Conservation (phyloP, 2,329 filamentous ascomycete genomes). For the Leptodontidium sp. region DNA sequence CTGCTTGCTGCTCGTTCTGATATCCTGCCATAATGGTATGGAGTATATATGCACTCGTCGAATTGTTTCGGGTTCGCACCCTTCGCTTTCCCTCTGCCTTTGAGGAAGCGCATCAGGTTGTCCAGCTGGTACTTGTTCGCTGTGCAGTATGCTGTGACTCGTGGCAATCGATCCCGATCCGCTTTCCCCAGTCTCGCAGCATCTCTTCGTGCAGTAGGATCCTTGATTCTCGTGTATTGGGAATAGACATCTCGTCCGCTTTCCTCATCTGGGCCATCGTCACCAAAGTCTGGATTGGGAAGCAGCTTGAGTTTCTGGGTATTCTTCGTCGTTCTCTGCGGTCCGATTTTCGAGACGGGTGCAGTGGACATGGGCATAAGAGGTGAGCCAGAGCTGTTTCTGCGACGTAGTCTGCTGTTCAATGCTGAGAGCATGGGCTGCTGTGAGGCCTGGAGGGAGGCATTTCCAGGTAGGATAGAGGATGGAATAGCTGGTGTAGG, state of each 20-base stretch:
- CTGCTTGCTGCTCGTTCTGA: conserved; percentile 44
- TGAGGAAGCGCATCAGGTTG: conserved; percentile 87
- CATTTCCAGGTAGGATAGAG: conserved; percentile 47
- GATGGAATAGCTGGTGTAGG: conserved; percentile 38
- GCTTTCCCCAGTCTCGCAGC: conserved; percentile 93
- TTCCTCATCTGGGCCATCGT: conserved; percentile 83
- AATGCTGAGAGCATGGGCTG: conserved; percentile 77
- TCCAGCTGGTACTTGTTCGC: conserved; percentile 93
- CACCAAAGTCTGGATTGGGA: conserved; percentile 84
- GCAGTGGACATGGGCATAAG: conserved; percentile 48
- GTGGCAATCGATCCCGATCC: conserved; percentile 83
- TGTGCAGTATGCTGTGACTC: conserved; percentile 97
- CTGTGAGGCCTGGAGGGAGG: conserved; percentile 42
- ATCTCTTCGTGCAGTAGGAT: conserved; percentile 90
- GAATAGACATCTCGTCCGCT: conserved; percentile 96
- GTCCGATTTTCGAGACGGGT: conserved; percentile 77
- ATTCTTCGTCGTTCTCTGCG: conserved; percentile 93
- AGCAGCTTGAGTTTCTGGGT: conserved; percentile 98
- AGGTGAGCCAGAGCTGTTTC: conserved; percentile 78
- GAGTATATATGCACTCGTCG: conserved; percentile 97
- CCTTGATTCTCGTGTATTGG: conserved; percentile 97
- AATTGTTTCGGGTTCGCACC: conserved; percentile 90
- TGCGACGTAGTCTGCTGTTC: conserved; percentile 86
- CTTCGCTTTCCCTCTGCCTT: conserved; percentile 79
- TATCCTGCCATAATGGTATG: conserved; percentile 78